Base-by-base conservation (phyloP, 305 asterid genomes). In the Solanum hybrid region DNA sequence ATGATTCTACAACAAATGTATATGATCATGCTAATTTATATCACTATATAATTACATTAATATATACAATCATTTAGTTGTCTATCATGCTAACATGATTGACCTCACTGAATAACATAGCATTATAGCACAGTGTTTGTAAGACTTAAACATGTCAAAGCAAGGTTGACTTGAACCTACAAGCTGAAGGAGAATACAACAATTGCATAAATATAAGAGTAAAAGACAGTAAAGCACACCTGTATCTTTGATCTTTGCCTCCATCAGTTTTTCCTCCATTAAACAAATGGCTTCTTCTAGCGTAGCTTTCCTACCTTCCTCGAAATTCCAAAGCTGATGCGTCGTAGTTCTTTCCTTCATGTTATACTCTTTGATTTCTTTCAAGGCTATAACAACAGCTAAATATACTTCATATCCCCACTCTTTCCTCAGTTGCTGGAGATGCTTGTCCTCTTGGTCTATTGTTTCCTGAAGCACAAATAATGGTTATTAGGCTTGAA, bases 171-270 rank as follows among this genome's bases (percentile, higher is more conserved):
- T 83, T 29, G 73, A 83, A 45, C 87, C 87, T 45, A 29, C 87
- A 83, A 83, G 29, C 73, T 45, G 87, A 83, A 83, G 87, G 38
- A 83, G 70, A 81, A 79, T 37, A 24, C 33, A 80, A 15, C 22
- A n/a, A 80, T 37, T 80, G 87, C 27, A 8, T 31, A 51, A 80
- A 39, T n/a, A 27, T 41, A 82, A 15, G 73, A 27, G 38, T 83
- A 27, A 1, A 41, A 81, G 87, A 45, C 20, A 83, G 9, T 27
- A n/a, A 83, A 45, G 39, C 73, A 41, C 57, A 83, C 87, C 87
- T 27, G 87, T 45, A 83, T 83, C 87, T 82, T 83, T 83, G 73
- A 83, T 83, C 87, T 27, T 41, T 83, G 73, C 73, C 87, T 83
- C 73, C 73, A 0, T 27, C 73, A 83, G 68, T 45, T 9, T 45